Evolutionary conservation across 2,329 filamentous ascomycete species (phyloP).

Genomic region (Ascochyta koolunga): DNA sequence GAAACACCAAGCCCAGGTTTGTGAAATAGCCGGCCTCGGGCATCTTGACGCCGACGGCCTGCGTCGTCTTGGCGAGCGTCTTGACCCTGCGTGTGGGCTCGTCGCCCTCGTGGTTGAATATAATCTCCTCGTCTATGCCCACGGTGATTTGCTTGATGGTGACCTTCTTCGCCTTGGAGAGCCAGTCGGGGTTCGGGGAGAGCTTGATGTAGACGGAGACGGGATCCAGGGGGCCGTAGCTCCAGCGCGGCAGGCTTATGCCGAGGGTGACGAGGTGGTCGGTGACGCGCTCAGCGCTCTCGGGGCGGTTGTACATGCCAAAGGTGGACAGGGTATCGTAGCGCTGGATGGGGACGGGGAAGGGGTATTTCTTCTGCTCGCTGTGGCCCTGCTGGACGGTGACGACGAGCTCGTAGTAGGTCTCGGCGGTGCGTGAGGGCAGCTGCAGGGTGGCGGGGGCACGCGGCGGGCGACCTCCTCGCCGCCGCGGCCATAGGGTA

Average conservation of each 20-base stretch:
- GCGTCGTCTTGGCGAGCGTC: constrained; percentile 81
- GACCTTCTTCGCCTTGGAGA: constrained; percentile 87
- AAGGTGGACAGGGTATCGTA: constrained; percentile 98
- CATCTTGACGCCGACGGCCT: constrained; percentile 80
- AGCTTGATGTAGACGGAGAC: constrained; percentile 96
- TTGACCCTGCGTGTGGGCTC: constrained; percentile 91
- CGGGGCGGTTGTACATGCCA: constrained; percentile 98
- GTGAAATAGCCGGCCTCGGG: constrained; percentile 92
- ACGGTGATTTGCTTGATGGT: constrained; percentile 94
- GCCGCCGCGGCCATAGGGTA: constrained; percentile 89
- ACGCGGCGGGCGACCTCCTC: constrained; percentile 89
- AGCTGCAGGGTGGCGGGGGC: constrained; percentile 92
- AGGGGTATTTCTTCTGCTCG: constrained; percentile 87
- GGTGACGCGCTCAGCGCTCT: constrained; percentile 81
- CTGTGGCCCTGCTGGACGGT: constrained; percentile 89
- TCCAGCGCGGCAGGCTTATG: constrained; percentile 93
- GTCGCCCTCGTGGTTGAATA: constrained; percentile 97
- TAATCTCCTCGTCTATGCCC: constrained; percentile 94
- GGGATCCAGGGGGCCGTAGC: constrained; percentile 92
- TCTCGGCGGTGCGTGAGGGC: constrained; percentile 92
- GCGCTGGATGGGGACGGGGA: constrained; percentile 86
- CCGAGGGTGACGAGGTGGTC: constrained; percentile 92
- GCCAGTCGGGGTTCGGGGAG: constrained; percentile 89
- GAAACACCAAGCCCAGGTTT: constrained; percentile 89
- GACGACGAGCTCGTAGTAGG: constrained; percentile 94